These are phyloP conservation scores for Pythium coloratum DNA, from an alignment of 352 stramenopile genomes.

Conservation along the genomic window DNA sequence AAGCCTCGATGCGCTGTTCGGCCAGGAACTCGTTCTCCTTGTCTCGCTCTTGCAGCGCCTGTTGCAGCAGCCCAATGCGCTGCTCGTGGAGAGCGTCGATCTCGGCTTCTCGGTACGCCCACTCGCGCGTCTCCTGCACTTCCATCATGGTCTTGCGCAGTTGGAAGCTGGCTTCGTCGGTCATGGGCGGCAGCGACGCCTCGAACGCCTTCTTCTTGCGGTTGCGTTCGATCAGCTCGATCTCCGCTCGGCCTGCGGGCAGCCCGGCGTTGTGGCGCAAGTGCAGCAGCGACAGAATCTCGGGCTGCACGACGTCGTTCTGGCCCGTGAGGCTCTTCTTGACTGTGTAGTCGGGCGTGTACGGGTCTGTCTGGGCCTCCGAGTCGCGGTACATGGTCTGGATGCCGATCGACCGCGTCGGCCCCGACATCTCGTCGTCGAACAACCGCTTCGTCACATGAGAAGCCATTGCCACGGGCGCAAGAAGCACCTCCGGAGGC, in stretches of 20 bases:
- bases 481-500: constrained; percentile 84
- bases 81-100: constrained; percentile 86
- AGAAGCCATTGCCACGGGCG: constrained; percentile 41
- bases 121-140: constrained; percentile 89
- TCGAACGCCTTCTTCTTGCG: constrained; percentile 87
- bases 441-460: constrained; percentile 36
- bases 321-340: constrained; percentile 42
- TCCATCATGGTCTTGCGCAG: constrained; percentile 93
- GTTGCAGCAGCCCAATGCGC: constrained; percentile 71
- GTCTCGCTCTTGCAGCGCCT: constrained; percentile 87
- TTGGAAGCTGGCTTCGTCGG: constrained; percentile 91
- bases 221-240: constrained; percentile 91
- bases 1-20: constrained; percentile 88
- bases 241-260: constrained; percentile 77
- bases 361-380: constrained; percentile 93
- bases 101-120: constrained; percentile 86
- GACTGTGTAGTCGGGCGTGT: constrained; percentile 91
- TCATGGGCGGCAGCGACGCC: constrained; percentile 90
- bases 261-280: constrained; percentile 71
- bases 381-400: constrained; percentile 93
- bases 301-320: constrained; percentile 47
- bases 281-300: constrained; percentile 83
- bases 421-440: constrained; percentile 35
- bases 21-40: constrained; percentile 90
- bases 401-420: constrained; percentile 73